Conservation (phyloP, 208 protist genomes). For the Wallacemonas rigidus region DNA sequence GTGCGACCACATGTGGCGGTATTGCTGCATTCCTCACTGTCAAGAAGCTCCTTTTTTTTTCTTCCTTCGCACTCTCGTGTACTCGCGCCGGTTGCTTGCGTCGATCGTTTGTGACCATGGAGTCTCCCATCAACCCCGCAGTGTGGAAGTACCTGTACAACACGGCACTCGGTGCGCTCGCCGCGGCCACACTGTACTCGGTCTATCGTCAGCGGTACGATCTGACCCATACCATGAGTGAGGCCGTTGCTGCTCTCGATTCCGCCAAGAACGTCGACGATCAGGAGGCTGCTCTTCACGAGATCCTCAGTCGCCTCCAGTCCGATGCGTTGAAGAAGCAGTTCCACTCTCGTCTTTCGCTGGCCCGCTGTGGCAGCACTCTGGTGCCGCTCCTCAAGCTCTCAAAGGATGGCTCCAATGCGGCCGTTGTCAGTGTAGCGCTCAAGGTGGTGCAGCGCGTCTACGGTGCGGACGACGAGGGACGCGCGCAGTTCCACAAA, state of each 20-base stretch:
- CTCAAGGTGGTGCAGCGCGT: constrained; percentile 56
- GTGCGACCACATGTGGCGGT: no score
- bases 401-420: constrained; percentile 73
- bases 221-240: constrained; percentile 41
- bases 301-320: constrained; percentile 57
- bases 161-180: constrained; percentile 48
- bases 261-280: constrained; percentile 44
- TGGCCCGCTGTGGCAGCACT: constrained; percentile 39
- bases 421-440: constrained; percentile 39
- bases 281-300: constrained; percentile 33
- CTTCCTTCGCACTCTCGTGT: background rate
- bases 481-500: constrained; percentile 42
- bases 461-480: constrained; percentile 66
- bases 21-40: no score
- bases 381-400: constrained; percentile 62
- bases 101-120: constrained; percentile 38
- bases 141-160: constrained; percentile 77
- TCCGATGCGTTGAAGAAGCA: constrained; percentile 64
- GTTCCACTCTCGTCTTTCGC: constrained; percentile 48
- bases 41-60: background rate
- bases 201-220: constrained; percentile 83
- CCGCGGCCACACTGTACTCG: constrained; percentile 56
- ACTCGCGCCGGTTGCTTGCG: background rate
- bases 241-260: constrained; percentile 40
- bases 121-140: constrained; percentile 83